Percentiles rank a stretch among this genome's conserved stretches.
Conservation (phyloP, 441 rosid species). For the Theobroma grandiflorum region DNA sequence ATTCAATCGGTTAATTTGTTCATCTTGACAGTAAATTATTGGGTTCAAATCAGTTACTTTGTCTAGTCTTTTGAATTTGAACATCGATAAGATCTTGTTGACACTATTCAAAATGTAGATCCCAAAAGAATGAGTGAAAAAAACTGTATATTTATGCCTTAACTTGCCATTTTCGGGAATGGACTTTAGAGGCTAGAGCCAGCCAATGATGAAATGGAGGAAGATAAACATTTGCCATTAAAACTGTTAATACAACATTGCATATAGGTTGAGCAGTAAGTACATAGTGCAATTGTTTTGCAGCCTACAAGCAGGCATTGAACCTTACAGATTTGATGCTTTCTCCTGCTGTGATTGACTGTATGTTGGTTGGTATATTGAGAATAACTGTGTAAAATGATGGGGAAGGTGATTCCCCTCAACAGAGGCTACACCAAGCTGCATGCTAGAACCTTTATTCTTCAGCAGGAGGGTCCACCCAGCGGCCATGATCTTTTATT, state of each 20-base stretch:
- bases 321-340: background rate
- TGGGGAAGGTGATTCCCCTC: background rate
- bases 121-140: no score
- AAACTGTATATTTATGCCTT: no score
- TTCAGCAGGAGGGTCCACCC: conserved; percentile 88
- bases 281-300: background rate
- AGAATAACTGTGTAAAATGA: background rate
- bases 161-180: no score
- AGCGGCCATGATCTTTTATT: conserved; percentile 91
- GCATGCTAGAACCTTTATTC: conserved; percentile 43
- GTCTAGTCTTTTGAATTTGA: no score
- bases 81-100: no score
- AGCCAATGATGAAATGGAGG: no score
- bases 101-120: no score
- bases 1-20: no score
- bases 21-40: no score
- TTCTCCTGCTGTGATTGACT: background rate
- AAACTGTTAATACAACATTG: background rate
- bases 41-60: no score
- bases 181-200: no score
- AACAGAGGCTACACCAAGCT: background rate
- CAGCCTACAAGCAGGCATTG: background rate
- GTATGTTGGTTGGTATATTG: background rate
- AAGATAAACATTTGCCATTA: no score
- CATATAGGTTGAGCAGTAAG: background rate